Evolutionary conservation across 768 basidiomycete species (phyloP).

Genomic region (Leccinum longicurvipes): DNA sequence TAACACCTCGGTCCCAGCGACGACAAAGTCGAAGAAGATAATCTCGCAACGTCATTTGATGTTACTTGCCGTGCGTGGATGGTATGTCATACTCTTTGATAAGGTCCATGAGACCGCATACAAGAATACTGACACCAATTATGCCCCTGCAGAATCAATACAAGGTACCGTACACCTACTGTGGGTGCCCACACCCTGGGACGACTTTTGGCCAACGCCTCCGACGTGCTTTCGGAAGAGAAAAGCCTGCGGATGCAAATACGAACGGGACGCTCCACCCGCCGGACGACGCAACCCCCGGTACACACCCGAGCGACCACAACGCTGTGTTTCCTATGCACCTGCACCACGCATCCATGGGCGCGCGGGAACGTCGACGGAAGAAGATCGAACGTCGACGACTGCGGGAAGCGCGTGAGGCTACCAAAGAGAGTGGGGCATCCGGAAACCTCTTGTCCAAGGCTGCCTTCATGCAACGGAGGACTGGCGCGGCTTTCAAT

Average conservation of each 20-base stretch:
- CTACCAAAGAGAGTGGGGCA: neutral
- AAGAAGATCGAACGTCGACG: neutral
- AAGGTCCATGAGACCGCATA: neutral
- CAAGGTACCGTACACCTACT: slow-evolving; percentile 50
- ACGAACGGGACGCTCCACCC: slow-evolving; percentile 28
- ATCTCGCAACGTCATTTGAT: slow-evolving; percentile 46
- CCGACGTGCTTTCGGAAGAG: slow-evolving; percentile 19
- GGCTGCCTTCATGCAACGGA: neutral
- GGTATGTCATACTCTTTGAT: slow-evolving; percentile 24
- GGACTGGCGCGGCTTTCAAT: neutral
- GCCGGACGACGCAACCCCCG: slow-evolving; percentile 33
- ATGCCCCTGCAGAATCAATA: slow-evolving; percentile 38
- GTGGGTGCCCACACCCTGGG: slow-evolving; percentile 52
- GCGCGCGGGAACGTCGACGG: neutral
- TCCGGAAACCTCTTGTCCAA: neutral
- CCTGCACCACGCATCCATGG: neutral
- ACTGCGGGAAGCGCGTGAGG: neutral
- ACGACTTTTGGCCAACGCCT: slow-evolving; percentile 44
- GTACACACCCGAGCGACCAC: slow-evolving; percentile 55
- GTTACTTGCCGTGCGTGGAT: slow-evolving; percentile 48
- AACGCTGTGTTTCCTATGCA: slow-evolving; percentile 41
- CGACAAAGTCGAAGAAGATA: slow-evolving; percentile 48
- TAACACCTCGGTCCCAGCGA: slow-evolving; percentile 33
- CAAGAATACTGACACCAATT: neutral
- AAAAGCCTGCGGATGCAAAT: slow-evolving; percentile 7